phyloP scores from a whole-genome alignment of 2,329 filamentous ascomycete genomes.

The Lachnellula cervina region DNA sequence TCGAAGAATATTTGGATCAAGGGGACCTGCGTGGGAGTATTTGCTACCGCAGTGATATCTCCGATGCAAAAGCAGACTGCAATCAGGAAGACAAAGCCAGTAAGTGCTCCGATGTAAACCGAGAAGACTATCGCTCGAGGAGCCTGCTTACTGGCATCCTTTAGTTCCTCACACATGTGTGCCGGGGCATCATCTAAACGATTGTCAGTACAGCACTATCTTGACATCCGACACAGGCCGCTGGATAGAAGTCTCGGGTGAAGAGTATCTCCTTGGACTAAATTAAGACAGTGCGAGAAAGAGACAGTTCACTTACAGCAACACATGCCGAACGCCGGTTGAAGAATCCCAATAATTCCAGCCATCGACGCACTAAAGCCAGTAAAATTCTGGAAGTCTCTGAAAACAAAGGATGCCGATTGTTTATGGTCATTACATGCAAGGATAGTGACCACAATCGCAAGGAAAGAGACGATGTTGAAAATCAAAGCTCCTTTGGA shows the following conservation, averaged over 20 bases:
- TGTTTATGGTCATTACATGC: conserved; percentile 51
- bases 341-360: conserved; percentile 48
- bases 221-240: too few species aligned
- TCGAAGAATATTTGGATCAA: conserved; percentile 48
- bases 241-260: too few species aligned
- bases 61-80: conserved; percentile 48
- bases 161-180: conserved; percentile 54
- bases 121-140: conserved; percentile 45
- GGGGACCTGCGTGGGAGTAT: conserved; percentile 41
- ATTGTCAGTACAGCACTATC: conserved; percentile 27
- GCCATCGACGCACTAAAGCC: conserved; percentile 47
- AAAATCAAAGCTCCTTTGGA: conserved; percentile 46
- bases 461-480: conserved; percentile 49
- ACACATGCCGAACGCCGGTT: conserved; percentile 51
- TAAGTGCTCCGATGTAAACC: conserved; percentile 41
- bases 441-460: conserved; percentile 47
- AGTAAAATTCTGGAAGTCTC: conserved; percentile 49
- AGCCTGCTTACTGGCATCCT: conserved; percentile 44
- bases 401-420: conserved; percentile 49
- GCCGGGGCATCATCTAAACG: conserved; percentile 33
- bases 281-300: background rate
- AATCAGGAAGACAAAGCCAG: conserved; percentile 46
- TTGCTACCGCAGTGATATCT: conserved; percentile 40
- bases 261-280: background rate
- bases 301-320: conserved; percentile 31